Evolutionary conservation across 1,139 yeast genomes (phyloP).

Genomic region (Hyphopichia wangnamkhiaoensis): DNA sequence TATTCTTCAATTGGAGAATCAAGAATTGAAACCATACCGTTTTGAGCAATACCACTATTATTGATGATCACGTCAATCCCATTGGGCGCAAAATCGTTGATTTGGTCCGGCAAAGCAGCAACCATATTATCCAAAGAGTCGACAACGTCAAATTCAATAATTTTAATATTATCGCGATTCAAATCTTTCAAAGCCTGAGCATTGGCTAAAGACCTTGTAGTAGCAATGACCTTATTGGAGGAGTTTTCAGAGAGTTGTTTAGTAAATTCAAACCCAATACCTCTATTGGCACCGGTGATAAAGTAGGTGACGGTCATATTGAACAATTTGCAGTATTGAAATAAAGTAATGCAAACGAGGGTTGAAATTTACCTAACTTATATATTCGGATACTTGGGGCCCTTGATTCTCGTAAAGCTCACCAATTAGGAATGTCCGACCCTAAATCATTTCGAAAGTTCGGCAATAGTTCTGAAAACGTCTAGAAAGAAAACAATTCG

Average conservation of each 20-base stretch:
- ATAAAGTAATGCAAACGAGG: no score
- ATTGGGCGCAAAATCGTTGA: background rate
- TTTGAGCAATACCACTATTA: slow-evolving; percentile 9
- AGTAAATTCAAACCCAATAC: slow-evolving; percentile 13
- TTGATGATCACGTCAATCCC: slow-evolving; percentile 12
- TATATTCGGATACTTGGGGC: no score
- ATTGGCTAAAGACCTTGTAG: slow-evolving; percentile 11
- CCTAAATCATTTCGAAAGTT: no score
- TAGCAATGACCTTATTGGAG: slow-evolving; percentile 10
- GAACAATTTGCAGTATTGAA: no score
- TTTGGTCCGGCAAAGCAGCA: background rate
- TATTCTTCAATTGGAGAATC: background rate
- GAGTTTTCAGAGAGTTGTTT: slow-evolving; percentile 7
- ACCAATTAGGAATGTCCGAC: no score
- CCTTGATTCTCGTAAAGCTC: no score
- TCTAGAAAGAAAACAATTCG: no score
- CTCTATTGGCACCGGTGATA: slow-evolving; percentile 17
- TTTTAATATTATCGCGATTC: background rate
- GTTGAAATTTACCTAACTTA: no score
- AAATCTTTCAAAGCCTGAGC: slow-evolving; percentile 8
- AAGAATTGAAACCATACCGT: background rate
- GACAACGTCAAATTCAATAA: background rate
- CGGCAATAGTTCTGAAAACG: no score
- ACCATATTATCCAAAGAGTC: background rate
- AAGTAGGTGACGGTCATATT: slow-evolving; percentile 9